Evolutionary conservation across 2,329 filamentous ascomycete species (phyloP), one percentile per base, ranked within the genome.

Genomic region (Sarocladiaceae sp.): DNA sequence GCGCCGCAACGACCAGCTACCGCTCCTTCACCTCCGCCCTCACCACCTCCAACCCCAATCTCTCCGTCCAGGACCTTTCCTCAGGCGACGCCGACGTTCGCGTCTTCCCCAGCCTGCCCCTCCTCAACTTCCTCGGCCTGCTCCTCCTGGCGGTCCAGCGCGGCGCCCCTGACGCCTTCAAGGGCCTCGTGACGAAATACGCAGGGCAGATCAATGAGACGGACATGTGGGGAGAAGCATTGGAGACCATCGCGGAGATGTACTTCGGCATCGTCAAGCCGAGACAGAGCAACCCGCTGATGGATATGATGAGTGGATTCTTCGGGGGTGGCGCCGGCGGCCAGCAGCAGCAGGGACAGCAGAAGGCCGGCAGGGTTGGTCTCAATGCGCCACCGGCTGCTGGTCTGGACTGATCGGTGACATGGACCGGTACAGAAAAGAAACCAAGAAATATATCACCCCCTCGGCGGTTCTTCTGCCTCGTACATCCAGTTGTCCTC

Each of bases 231-330:
- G 79, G 82, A 26, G 89, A 88, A 59, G 76, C 88, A 19, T 69
- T 98, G 48, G 84, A 89, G 54, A 82, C 88, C 63, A 83, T 98
- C 55, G 91, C 85, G 40, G 91, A 98, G 69, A 90, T 95, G 80
- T 98, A 97, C 71, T 98, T 98, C 67, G 82, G 82, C 27, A 94
- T 98, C 61, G 79, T 82, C 68, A 83, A 89, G 59, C 91, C 90
- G 37, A 78, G 85, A 57, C 88, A 95, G 69, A 85, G 83, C 51
- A 97, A 97, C 63, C 90, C 90, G 3, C 71, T 98, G 63, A 80
- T 97, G 66, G 93, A 98, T 61, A 97, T 98, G 90, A 94, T 98
- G 86, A 90, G 89, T 39, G 90, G 82, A 50, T 80, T 98, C 73
- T 86, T 98, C 58, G 90, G 90, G 40, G 88, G 88, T 16, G 83